Percentiles rank a stretch among this genome's conserved stretches.
Evolutionary conservation across 345 rosid genomes (phyloP).

Genomic region (Salix viminalis): DNA sequence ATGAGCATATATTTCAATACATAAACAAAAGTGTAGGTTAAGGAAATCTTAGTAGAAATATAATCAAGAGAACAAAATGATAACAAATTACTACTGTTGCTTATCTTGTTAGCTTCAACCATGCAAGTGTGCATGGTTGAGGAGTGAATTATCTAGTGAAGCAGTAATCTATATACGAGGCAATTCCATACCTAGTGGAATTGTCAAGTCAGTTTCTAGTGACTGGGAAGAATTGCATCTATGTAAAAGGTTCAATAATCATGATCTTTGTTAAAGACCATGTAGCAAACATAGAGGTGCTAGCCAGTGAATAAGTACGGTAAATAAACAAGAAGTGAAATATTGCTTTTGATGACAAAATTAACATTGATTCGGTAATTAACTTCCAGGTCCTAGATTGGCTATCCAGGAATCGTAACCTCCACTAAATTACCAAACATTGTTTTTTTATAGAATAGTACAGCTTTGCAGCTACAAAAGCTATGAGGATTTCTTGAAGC

Average conservation of each 20-base stretch:
- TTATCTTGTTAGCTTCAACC: not conserved
- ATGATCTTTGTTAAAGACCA: not conserved
- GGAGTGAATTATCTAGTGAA: not conserved
- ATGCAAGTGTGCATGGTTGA: not conserved
- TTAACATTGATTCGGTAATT: not conserved
- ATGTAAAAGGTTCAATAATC: not conserved
- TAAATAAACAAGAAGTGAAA: not conserved
- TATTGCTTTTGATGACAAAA: not conserved
- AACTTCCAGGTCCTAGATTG: no score
- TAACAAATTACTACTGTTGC: not conserved
- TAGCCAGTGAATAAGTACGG: not conserved
- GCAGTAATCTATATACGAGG: not conserved
- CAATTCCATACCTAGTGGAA: not conserved
- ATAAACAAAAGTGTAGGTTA: not conserved
- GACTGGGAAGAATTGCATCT: not conserved
- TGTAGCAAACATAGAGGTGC: not conserved
- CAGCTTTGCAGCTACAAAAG: not conserved
- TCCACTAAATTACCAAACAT: not conserved
- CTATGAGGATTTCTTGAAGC: not conserved
- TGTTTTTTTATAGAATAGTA: no score
- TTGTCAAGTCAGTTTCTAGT: not conserved
- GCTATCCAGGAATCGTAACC: not conserved
- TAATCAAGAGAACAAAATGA: not conserved
- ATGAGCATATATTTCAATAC: not conserved
- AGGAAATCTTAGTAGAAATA: not conserved